Conservation (phyloP, 805 yeast genomes). For the Pichia paraexigua region DNA sequence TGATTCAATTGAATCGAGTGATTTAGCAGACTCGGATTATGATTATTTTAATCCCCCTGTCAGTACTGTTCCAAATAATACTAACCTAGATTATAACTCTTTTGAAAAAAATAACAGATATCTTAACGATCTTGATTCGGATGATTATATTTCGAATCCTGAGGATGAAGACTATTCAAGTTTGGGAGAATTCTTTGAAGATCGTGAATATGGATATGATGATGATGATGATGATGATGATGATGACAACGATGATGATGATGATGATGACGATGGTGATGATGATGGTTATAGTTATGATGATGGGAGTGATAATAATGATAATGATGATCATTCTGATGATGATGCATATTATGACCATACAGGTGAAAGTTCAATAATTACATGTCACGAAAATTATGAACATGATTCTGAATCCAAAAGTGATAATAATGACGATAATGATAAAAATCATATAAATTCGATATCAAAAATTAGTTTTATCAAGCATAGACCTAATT, state of each 20-base stretch:
- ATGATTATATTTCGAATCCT: constrained; percentile 23
- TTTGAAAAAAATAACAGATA: neutral
- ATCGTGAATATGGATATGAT: constrained; percentile 10
- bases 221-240: neutral
- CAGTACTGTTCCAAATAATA: neutral
- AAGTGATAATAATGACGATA: neutral
- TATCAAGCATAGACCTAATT: constrained; percentile 10
- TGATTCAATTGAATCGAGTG: constrained; percentile 20
- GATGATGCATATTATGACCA: neutral
- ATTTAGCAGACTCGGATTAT: constrained; percentile 21
- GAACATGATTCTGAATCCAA: neutral
- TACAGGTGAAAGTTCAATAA: neutral
- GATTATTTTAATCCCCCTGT: constrained; percentile 10
- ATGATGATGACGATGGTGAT: neutral
- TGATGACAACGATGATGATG: neutral
- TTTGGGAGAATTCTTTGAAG: constrained; percentile 9
- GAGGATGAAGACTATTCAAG: constrained; percentile 12
- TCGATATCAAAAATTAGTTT: constrained; percentile 17
- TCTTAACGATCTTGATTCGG: constrained; percentile 20
- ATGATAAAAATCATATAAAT: neutral
- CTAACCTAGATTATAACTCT: neutral
- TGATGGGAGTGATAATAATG: neutral
- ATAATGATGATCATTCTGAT: neutral
- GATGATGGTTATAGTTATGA: neutral
- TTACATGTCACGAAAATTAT: neutral